Percentiles rank a stretch among this genome's conserved stretches.
Evolutionary conservation across 2,329 filamentous ascomycete species (phyloP).

Genomic region (Curvularia verruculosa): DNA sequence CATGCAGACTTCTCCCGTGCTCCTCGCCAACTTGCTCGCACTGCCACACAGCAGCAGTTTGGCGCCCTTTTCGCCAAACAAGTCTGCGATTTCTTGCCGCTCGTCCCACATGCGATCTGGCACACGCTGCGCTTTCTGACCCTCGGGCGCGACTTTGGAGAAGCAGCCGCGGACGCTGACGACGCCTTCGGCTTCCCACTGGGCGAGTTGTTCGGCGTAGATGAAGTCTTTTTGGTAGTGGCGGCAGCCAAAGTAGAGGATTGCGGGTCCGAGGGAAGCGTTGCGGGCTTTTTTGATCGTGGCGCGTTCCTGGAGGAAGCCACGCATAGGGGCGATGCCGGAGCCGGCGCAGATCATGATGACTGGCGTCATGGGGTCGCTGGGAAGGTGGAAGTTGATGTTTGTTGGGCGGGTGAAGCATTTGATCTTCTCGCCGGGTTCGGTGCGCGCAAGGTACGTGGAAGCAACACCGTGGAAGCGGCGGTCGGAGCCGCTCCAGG

Average conservation of each 20-base stretch:
- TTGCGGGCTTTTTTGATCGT: constrained; percentile 23
- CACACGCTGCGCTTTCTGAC: constrained; percentile 58
- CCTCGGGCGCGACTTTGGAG: constrained; percentile 69
- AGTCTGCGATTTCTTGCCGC: constrained; percentile 47
- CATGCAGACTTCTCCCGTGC: constrained; percentile 42
- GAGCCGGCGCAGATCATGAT: constrained; percentile 52
- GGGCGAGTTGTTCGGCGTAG: constrained; percentile 63
- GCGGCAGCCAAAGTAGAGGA: constrained; percentile 68
- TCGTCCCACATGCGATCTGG: constrained; percentile 58
- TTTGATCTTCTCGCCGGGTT: constrained; percentile 12
- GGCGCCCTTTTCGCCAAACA: constrained; percentile 54
- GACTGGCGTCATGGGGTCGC: constrained; percentile 51
- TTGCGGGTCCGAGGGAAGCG: constrained; percentile 59
- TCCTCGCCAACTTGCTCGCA: constrained; percentile 50
- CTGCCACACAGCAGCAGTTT: constrained; percentile 69
- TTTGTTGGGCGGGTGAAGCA: constrained; percentile 15
- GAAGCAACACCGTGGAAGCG: constrained; percentile 14
- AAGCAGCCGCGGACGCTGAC: constrained; percentile 43
- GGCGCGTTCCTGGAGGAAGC: constrained; percentile 43
- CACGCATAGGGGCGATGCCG: constrained; percentile 41
- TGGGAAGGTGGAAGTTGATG: constrained; percentile 26
- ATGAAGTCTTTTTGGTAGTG: constrained; percentile 61
- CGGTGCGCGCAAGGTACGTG: constrained; percentile 6
- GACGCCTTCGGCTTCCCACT: constrained; percentile 13
- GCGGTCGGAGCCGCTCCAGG: constrained; percentile 10